These are phyloP conservation scores for Tetraselmis striata DNA, from an alignment of 139 green algal species.

Conservation along the genomic window DNA sequence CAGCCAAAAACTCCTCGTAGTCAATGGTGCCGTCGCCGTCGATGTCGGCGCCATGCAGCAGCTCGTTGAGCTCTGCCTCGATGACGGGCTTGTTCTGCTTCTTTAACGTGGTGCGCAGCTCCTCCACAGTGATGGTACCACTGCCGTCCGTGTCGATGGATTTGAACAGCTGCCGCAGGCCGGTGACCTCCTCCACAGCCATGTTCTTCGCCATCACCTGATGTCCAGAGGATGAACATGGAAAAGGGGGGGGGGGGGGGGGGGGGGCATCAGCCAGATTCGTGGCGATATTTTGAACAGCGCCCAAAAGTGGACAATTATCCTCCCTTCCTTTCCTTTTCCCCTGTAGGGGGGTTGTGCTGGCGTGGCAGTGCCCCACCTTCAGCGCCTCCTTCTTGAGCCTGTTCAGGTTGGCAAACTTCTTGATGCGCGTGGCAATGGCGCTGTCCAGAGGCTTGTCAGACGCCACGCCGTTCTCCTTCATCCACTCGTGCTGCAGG, in stretches of 20 bases:
- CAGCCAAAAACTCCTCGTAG: conserved; percentile 53
- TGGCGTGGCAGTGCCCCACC: no score
- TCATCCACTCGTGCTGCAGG: conserved; percentile 88
- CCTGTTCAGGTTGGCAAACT: conserved; percentile 92
- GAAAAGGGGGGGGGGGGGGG: neutral
- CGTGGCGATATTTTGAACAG: no score
- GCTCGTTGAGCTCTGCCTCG: conserved; percentile 53
- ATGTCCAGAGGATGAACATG: no score
- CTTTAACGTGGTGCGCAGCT: conserved; percentile 61
- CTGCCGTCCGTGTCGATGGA: conserved; percentile 83
- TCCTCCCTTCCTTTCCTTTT: no score
- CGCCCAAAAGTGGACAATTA: no score
- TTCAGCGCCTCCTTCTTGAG: conserved; percentile 95
- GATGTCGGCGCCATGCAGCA: conserved; percentile 76
- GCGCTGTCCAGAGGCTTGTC: conserved; percentile 68
- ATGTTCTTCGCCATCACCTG: conserved; percentile 78
- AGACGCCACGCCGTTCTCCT: conserved; percentile 64
- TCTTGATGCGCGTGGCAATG: conserved; percentile 78
- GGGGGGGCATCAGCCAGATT: neutral
- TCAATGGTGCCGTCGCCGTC: conserved; percentile 64
- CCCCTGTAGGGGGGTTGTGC: no score
- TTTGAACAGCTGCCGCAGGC: conserved; percentile 82
- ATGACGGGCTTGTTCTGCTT: conserved; percentile 63
- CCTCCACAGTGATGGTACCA: conserved; percentile 86
- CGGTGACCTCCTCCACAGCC: conserved; percentile 83